These are phyloP conservation scores for Westerdykella ornata DNA, from an alignment of 2,329 filamentous ascomycete genomes.

Conservation along the genomic window DNA sequence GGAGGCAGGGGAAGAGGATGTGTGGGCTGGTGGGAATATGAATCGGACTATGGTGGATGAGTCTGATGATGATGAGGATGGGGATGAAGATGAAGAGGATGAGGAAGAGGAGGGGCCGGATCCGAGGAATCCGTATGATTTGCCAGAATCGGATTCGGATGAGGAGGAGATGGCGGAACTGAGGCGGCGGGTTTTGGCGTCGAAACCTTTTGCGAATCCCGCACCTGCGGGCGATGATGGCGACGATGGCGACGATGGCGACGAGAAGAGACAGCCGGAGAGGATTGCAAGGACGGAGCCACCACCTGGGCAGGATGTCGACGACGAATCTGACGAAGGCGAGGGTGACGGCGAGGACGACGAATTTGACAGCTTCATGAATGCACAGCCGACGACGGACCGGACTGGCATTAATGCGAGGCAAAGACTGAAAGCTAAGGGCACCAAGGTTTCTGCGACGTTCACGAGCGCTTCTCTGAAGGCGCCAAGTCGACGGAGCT, in stretches of 20 bases:
- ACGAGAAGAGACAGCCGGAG: constrained; percentile 51
- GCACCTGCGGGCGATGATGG: constrained; percentile 25
- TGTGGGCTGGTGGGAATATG: constrained; percentile 86
- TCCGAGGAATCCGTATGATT: constrained; percentile 61
- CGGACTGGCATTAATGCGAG: constrained; percentile 65
- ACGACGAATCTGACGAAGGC: constrained; percentile 52
- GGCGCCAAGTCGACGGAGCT: constrained; percentile 13
- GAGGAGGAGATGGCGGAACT: constrained; percentile 92
- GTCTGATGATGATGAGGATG: constrained; percentile 45
- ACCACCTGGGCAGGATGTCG: constrained; percentile 5
- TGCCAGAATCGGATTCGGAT: constrained; percentile 69
- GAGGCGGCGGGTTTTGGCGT: constrained; percentile 79
- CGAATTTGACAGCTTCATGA: constrained; percentile 87
- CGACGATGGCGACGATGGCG: constrained; percentile 12
- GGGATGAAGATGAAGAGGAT: constrained; percentile 44
- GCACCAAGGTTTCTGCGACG: constrained; percentile 24
- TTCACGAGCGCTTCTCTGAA: constrained; percentile 29
- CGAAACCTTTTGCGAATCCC: constrained; percentile 74
- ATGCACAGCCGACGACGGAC: constrained; percentile 84
- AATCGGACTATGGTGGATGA: constrained; percentile 55
- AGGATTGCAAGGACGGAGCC: constrained; percentile 56
- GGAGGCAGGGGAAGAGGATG: constrained; percentile 57
- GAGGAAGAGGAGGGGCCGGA: constrained; percentile 41
- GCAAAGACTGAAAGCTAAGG: constrained; percentile 45
- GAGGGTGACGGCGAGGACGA: constrained; percentile 63